Evolutionary conservation across 495 filamentous ascomycete genomes (phyloP), one percentile per base, ranked within the genome.

Genomic region (Symbiotaphrina buchneri): DNA sequence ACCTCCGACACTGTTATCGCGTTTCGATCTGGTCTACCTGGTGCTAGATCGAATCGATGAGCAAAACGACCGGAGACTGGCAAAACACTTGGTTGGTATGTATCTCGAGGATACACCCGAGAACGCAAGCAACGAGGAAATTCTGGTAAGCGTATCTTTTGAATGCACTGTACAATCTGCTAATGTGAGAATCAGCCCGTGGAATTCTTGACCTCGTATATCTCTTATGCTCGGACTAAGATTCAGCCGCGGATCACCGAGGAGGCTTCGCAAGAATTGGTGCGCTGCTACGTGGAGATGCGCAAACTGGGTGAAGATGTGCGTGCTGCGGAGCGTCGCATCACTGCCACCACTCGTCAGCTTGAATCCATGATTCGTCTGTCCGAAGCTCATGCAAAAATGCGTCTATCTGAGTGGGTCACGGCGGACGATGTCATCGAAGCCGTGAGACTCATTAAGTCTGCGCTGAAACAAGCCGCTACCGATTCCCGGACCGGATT

Each of bases 291-390:
- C 50, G 81, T 97, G 35, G 81, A 77, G 35, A 93, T 97, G 79
- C 83, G 87, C 37, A 81, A 82, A 44, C 64, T 95, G 1, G 87
- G 87, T 38, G 82, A 91, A 48, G 90, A 95, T 48, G 82, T 95
- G 28, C 82, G 87, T 17, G 69, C 84, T 8, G 61, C 74, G 1
- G 87, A 97, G 46, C 85, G 91, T 52, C 76, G 87, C 39, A 95
- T 97, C 51, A 97, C 87, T 1, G 87, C 87, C 28, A 97, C 87
- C 6, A 97, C 87, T 7, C 65, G 87, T 32, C 87, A 97, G 49
- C 58, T 97, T 21, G 87, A 97, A 52, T 83, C 74, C 21, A 95
- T 95, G 76, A 94, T 97, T 47, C 82, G 87, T 24, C 69, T 97
- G 2, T 59, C 84, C 1, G 87, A 97, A 59, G 85, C 87, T 10